Conservation (phyloP, 805 yeast species). For the Wickerhamiella kurtzmanii region DNA sequence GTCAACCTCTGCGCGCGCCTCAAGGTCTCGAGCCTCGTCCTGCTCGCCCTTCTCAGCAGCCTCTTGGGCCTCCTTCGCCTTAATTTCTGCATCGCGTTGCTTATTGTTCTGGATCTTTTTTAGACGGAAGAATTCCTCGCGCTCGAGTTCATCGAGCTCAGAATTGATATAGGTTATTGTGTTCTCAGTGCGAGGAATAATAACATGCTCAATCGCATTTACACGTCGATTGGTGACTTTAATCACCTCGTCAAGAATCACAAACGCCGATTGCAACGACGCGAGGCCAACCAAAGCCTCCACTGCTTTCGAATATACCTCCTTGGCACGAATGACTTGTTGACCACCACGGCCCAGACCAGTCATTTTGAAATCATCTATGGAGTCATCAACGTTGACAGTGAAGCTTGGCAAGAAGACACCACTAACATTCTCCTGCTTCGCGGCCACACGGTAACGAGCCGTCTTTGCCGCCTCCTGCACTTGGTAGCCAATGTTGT, state of each 20-base stretch:
- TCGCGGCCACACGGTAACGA: constrained; percentile 77
- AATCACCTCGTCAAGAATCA: constrained; percentile 91
- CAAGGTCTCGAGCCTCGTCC: constrained; percentile 22
- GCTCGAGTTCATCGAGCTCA: constrained; percentile 91
- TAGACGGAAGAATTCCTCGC: constrained; percentile 94
- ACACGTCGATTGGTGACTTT: constrained; percentile 97
- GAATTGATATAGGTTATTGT: constrained; percentile 86
- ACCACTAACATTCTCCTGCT: constrained; percentile 93
- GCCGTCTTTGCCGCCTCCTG: constrained; percentile 84
- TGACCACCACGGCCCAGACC: constrained; percentile 98
- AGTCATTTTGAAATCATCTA: constrained; percentile 89
- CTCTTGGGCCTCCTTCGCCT: constrained; percentile 10
- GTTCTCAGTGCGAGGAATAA: constrained; percentile 94
- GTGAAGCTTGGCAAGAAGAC: constrained; percentile 90
- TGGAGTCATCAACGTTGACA: constrained; percentile 63
- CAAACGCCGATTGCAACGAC: constrained; percentile 90
- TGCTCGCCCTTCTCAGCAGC: constrained; percentile 11
- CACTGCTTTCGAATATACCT: constrained; percentile 89
- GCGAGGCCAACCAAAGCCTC: constrained; percentile 94
- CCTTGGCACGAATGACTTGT: constrained; percentile 88
- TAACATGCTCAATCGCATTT: constrained; percentile 95
- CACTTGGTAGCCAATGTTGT: constrained; percentile 86
- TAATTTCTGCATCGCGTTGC: constrained; percentile 42
- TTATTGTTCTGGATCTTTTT: constrained; percentile 94
- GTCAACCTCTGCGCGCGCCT: constrained; percentile 21